Conservation (phyloP, 108 stramenopile genomes). For the Skeletonema potamos region DNA sequence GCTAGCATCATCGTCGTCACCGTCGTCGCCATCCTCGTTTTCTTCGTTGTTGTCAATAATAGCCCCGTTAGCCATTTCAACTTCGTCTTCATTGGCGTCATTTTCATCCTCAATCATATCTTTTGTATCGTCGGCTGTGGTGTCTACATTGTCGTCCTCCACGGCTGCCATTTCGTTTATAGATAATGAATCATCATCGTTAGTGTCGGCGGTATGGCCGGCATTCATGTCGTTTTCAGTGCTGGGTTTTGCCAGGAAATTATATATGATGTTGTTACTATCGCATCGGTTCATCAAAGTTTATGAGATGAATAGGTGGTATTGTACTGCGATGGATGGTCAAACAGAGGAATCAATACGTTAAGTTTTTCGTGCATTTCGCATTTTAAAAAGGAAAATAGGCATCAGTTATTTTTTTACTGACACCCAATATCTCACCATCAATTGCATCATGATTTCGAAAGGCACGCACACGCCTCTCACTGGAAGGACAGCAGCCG, state of each 20-base stretch:
- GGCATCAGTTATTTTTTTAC: too few species aligned
- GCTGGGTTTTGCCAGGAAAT: neutral
- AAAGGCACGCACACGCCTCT: constrained; percentile 1
- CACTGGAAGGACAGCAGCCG: neutral
- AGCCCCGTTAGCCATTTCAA: neutral
- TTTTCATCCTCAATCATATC: neutral
- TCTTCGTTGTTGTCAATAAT: too few species aligned
- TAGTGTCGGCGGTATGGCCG: neutral
- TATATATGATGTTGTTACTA: too few species aligned
- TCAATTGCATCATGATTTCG: neutral
- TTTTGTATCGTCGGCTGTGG: neutral
- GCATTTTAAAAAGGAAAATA: too few species aligned
- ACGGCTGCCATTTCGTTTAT: neutral
- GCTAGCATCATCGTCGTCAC: neutral
- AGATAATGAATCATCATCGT: neutral
- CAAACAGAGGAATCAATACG: too few species aligned
- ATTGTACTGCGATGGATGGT: too few species aligned
- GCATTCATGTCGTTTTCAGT: neutral
- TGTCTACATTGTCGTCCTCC: neutral
- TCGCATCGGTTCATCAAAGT: too few species aligned
- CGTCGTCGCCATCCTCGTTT: neutral
- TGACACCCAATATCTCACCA: too few species aligned
- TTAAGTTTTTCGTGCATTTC: too few species aligned
- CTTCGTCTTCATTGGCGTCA: neutral
- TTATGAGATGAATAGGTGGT: too few species aligned